Evolutionary conservation across 371 early-diverging fungal genomes (phyloP).

Genomic region (Mortierella sp.): DNA sequence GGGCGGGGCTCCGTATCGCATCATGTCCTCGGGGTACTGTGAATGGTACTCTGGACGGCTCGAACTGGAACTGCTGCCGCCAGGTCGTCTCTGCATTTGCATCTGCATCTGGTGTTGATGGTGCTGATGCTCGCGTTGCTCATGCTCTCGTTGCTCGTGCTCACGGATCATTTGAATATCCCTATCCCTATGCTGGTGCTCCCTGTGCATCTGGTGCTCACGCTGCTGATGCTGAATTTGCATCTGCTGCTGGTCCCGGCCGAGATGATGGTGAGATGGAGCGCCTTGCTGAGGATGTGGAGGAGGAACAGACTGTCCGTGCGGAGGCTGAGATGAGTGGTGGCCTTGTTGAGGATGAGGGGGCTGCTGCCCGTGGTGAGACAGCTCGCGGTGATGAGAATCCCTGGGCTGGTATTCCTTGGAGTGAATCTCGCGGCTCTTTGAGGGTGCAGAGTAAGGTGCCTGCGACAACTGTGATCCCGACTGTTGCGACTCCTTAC

Average conservation of each 20-base stretch:
- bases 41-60: conserved; percentile 45
- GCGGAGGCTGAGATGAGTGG: conserved; percentile 32
- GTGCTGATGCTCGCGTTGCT: conserved; percentile 49
- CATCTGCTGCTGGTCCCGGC: conserved; percentile 45
- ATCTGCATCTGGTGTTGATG: conserved; percentile 46
- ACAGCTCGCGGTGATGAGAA: conserved; percentile 38
- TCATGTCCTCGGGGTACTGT: conserved; percentile 51
- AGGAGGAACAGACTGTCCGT: conserved; percentile 36
- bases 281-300: conserved; percentile 31
- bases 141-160: conserved; percentile 43
- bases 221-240: conserved; percentile 49
- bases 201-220: conserved; percentile 41
- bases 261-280: conserved; percentile 34
- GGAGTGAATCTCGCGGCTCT: conserved; percentile 54
- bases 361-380: conserved; percentile 29
- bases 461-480: conserved; percentile 21
- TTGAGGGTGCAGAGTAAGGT: conserved; percentile 21
- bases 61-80: conserved; percentile 39
- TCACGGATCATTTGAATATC: conserved; percentile 56
- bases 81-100: conserved; percentile 35
- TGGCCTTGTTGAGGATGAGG: conserved; percentile 23
- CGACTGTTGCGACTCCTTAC: conserved; percentile 35
- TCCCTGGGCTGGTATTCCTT: conserved; percentile 55
- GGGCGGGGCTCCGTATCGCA: conserved; percentile 52
- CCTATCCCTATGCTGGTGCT: conserved; percentile 49